Evolutionary conservation across 192 early-diverging fungal species (phyloP).

Genomic region (Umbelopsis vinacea): DNA sequence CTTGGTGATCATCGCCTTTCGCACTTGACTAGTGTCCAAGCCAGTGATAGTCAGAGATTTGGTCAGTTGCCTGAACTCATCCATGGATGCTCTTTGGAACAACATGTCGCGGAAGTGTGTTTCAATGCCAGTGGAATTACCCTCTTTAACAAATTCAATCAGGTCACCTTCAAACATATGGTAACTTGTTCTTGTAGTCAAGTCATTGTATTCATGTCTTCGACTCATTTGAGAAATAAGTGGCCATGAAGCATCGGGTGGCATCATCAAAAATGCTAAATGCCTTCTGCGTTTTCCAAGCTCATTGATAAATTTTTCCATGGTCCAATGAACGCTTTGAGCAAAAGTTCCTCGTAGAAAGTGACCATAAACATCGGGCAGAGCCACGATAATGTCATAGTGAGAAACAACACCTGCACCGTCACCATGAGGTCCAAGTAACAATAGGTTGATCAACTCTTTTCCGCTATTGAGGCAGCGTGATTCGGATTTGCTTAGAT

Average conservation of each 20-base stretch:
- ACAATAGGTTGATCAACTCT: constrained; percentile 51
- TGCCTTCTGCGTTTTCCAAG: constrained; percentile 53
- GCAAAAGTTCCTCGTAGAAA: constrained; percentile 50
- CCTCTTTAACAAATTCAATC: constrained; percentile 62
- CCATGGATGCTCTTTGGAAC: constrained; percentile 73
- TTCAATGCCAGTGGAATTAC: constrained; percentile 65
- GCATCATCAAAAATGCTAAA: constrained; percentile 58
- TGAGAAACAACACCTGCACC: constrained; percentile 54
- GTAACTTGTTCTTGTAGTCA: constrained; percentile 50
- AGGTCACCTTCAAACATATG: constrained; percentile 54
- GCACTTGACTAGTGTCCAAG: constrained; percentile 47
- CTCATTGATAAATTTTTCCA: constrained; percentile 61
- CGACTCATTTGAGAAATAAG: constrained; percentile 74
- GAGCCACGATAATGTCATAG: constrained; percentile 59
- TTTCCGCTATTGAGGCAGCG: constrained; percentile 55
- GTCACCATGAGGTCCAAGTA: constrained; percentile 47
- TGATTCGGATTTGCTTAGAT: constrained; percentile 44
- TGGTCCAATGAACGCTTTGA: constrained; percentile 60
- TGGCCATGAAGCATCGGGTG: constrained; percentile 78
- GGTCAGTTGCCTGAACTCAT: constrained; percentile 63
- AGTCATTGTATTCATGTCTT: constrained; percentile 52
- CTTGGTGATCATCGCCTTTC: constrained; percentile 55
- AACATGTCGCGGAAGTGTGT: constrained; percentile 72
- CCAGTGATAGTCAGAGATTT: constrained; percentile 46
- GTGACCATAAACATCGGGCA: constrained; percentile 56